phyloP scores from a whole-genome alignment of 1,284 basidiomycete genomes.

The Athelia psychrophila region DNA sequence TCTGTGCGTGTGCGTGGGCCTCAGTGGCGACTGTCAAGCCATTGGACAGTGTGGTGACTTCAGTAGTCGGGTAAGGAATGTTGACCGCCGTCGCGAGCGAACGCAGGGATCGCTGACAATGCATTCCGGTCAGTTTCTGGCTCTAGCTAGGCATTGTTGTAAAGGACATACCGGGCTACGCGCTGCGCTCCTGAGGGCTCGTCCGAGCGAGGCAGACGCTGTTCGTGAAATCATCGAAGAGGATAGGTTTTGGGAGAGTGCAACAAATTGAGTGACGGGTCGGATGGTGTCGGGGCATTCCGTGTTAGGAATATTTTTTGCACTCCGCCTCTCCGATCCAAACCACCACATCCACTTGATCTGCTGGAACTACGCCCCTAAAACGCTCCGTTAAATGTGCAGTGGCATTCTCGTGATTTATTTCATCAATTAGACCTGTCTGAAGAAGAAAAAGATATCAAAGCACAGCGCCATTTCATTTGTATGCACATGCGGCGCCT shows the following conservation, averaged over 20 bases:
- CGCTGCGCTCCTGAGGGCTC: conserved; percentile 55
- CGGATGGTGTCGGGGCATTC: too few relatives aligned
- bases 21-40: conserved; percentile 93
- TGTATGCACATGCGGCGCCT: too few relatives aligned
- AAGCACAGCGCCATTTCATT: too few relatives aligned
- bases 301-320: too few relatives aligned
- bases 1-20: conserved; percentile 91
- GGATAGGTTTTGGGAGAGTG: conserved; percentile 27
- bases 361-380: too few relatives aligned
- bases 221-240: conserved; percentile 60
- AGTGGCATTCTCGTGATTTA: too few relatives aligned
- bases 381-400: too few relatives aligned
- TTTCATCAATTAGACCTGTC: too few relatives aligned
- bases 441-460: too few relatives aligned
- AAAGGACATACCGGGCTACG: conserved; percentile 47
- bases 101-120: conserved; percentile 35
- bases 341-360: too few relatives aligned
- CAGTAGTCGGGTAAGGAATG: conserved; percentile 71
- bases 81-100: conserved; percentile 73
- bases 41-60: conserved; percentile 87
- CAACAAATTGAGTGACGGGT: too few relatives aligned
- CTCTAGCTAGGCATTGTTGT: background rate
- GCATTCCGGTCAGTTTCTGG: conserved; percentile 4
- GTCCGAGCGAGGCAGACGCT: conserved; percentile 56
- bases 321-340: too few relatives aligned